Conservation (phyloP, 306 rosid species). For the Rosa lucieae region DNA sequence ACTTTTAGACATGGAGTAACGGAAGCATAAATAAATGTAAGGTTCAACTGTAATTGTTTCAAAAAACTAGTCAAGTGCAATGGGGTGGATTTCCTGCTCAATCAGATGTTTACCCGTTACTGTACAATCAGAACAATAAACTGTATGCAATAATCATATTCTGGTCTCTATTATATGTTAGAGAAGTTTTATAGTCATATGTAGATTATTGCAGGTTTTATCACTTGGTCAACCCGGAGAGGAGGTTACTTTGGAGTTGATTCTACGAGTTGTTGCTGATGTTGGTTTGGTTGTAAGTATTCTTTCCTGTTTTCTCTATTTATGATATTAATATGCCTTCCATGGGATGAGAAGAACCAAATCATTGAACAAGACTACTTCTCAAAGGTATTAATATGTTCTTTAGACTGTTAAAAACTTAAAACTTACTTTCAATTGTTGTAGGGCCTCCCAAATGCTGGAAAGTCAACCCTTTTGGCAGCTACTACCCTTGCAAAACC, state of each 20-base stretch:
- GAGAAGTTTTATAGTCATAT: constrained; percentile 16
- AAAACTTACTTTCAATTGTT: constrained; percentile 32
- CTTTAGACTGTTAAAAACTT: constrained; percentile 17
- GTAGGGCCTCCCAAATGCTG: constrained; percentile 99
- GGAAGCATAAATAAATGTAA: neutral
- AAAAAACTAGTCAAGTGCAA: neutral
- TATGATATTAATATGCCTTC: neutral
- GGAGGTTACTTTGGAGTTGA: constrained; percentile 94
- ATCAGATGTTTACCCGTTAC: neutral
- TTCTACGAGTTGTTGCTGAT: constrained; percentile 93
- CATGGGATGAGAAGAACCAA: neutral
- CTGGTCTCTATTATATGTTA: constrained; percentile 2
- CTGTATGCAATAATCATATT: neutral
- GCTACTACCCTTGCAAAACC: constrained; percentile 97
- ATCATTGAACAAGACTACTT: neutral
- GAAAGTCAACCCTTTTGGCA: constrained; percentile 90
- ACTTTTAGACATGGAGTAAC: neutral
- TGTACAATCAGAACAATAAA: neutral
- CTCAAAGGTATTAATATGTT: neutral
- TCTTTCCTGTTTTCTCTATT: neutral
- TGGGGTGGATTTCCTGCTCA: neutral
- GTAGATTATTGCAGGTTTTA: constrained; percentile 58
- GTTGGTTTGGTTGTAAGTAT: constrained; percentile 74
- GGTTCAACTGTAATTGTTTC: neutral
- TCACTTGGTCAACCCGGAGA: constrained; percentile 86